Conservation (phyloP, 2,329 filamentous ascomycete species). For the Phyllosticta paracitricarpa region DNA sequence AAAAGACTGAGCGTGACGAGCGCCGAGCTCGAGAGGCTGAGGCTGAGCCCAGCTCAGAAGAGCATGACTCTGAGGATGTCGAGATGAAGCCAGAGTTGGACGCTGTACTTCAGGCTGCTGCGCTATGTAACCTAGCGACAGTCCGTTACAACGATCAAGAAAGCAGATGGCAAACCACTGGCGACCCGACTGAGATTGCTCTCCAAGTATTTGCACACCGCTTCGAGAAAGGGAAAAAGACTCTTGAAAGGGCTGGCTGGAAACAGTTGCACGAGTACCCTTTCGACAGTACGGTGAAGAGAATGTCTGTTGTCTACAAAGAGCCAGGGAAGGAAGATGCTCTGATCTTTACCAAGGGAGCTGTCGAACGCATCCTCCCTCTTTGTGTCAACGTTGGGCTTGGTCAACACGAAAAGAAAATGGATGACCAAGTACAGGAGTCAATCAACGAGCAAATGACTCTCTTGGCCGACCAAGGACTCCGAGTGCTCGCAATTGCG, state of each 20-base stretch:
- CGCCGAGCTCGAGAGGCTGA: constrained; percentile 11
- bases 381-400: constrained; percentile 25
- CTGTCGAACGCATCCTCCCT: constrained; percentile 20
- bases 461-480: constrained; percentile 13
- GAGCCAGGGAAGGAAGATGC: constrained; percentile 20
- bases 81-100: constrained; percentile 19
- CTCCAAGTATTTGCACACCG: constrained; percentile 29
- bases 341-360: constrained; percentile 30
- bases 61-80: constrained; percentile 17
- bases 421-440: constrained; percentile 31
- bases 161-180: constrained; percentile 25
- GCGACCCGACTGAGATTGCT: constrained; percentile 31
- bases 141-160: constrained; percentile 36
- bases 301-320: constrained; percentile 31
- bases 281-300: constrained; percentile 31
- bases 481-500: constrained; percentile 18
- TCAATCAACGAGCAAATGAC: constrained; percentile 54
- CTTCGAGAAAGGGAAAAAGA: constrained; percentile 26
- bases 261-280: constrained; percentile 28
- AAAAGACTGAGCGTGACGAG: constrained; percentile 16
- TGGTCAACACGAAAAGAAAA: constrained; percentile 10
- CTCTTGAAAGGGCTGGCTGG: constrained; percentile 20
- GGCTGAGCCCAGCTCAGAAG: constrained; percentile 6
- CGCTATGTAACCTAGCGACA: constrained; percentile 42
- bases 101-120: constrained; percentile 25